phyloP scores from a whole-genome alignment of 352 stramenopile species.

The Globisporangium recalcitrans region DNA sequence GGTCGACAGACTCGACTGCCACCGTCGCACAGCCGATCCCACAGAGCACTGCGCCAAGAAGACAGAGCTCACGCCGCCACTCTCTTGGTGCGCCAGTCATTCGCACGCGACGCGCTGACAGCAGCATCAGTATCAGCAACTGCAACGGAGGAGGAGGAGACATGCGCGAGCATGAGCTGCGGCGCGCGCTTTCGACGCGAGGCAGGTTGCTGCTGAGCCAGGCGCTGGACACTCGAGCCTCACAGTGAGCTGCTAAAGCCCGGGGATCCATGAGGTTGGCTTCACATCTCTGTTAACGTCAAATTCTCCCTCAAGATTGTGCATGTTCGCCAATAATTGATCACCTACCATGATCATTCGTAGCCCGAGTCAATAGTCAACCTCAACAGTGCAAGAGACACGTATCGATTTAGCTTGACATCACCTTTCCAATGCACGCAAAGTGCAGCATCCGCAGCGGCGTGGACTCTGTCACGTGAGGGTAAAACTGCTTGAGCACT shows the following conservation, averaged over 20 bases:
- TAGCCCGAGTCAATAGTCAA: neutral
- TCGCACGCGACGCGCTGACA: neutral
- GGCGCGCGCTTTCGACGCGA: constrained; percentile 20
- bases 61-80: constrained; percentile 13
- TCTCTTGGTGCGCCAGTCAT: constrained; percentile 10
- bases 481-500: constrained; percentile 56
- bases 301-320: neutral
- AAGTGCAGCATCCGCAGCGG: constrained; percentile 51
- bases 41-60: neutral
- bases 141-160: neutral
- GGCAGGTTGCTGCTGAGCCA: constrained; percentile 20
- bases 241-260: too few relatives aligned
- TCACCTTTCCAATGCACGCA: constrained; percentile 23
- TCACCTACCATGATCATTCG: neutral
- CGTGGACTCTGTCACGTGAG: constrained; percentile 34
- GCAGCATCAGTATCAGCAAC: neutral
- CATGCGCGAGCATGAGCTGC: constrained; percentile 6
- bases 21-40: neutral
- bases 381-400: neutral
- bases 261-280: neutral
- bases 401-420: neutral
- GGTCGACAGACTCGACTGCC: constrained; percentile 7
- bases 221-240: constrained; percentile 13
- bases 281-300: neutral
- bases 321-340: neutral